A percentile compares a stretch with the other conserved stretches of the same genome.
phyloP scores from a whole-genome alignment of 106 monocot genomes.

The Acorus calamus region DNA sequence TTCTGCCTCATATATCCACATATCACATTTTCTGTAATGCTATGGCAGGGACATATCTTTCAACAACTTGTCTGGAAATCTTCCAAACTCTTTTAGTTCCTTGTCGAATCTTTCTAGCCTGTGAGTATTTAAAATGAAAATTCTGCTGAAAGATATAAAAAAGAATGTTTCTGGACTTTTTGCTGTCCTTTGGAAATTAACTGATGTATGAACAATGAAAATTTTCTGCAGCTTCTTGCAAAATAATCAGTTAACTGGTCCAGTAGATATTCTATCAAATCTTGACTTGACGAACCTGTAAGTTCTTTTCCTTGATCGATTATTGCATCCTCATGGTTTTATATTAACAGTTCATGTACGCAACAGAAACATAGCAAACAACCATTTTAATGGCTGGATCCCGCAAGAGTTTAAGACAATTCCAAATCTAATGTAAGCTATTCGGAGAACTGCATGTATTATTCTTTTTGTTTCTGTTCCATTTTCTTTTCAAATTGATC shows the following conservation, averaged over 20 bases:
- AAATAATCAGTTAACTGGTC: constrained; percentile 77
- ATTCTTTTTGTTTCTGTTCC: constrained; percentile 5
- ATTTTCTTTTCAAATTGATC: background rate
- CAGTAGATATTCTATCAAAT: constrained; percentile 54
- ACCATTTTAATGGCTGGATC: constrained; percentile 28
- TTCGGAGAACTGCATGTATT: background rate
- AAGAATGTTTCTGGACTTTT: background rate
- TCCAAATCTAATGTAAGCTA: constrained; percentile 55
- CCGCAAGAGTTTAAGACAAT: constrained; percentile 63
- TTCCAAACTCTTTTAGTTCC: background rate
- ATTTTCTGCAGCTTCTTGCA: constrained; percentile 57
- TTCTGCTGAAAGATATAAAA: background rate
- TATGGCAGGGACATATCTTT: background rate
- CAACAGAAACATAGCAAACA: background rate
- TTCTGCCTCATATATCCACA: background rate
- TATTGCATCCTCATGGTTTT: background rate
- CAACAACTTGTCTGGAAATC: background rate
- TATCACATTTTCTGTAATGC: background rate
- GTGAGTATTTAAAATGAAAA: constrained; percentile 30
- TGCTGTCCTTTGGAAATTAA: background rate
- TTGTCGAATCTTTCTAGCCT: constrained; percentile 50
- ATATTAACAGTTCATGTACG: background rate
- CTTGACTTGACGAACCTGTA: constrained; percentile 68
- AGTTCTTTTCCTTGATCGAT: constrained; percentile 12
- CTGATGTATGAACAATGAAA: background rate